Percentiles rank a stretch among this genome's conserved stretches.
phyloP scores from a whole-genome alignment of 2,329 filamentous ascomycete species.

The Tolypocladium ophioglossoides region DNA sequence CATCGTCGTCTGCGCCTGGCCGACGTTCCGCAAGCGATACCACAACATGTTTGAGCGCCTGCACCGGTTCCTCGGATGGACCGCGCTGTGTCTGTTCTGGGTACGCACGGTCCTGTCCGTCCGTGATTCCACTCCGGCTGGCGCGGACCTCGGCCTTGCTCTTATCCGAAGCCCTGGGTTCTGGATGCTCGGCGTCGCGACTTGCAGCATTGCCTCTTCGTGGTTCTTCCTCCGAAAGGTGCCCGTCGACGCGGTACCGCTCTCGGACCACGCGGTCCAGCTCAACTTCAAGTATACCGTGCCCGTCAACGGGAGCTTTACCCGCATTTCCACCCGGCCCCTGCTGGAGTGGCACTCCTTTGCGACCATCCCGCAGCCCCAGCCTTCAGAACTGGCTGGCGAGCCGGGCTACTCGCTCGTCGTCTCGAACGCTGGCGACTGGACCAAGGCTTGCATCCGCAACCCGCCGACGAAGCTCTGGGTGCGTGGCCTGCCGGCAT shows the following conservation, averaged over 20 bases:
- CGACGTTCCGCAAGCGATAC: slow-evolving; percentile 46
- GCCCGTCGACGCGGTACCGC: slow-evolving; percentile 50
- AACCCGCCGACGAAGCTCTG: slow-evolving; percentile 52
- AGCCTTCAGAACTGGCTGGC: slow-evolving; percentile 13
- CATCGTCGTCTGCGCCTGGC: slow-evolving; percentile 55
- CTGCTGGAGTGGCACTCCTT: slow-evolving; percentile 67
- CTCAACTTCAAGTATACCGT: slow-evolving; percentile 58
- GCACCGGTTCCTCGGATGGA: slow-evolving; percentile 68
- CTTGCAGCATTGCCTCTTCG: slow-evolving; percentile 55
- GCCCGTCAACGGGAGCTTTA: slow-evolving; percentile 35
- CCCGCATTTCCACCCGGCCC: slow-evolving; percentile 50
- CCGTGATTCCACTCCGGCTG: slow-evolving; percentile 28
- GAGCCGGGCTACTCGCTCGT: slow-evolving; percentile 52
- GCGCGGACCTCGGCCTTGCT: slow-evolving; percentile 21
- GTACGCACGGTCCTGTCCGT: slow-evolving; percentile 45
- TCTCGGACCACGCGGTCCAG: slow-evolving; percentile 63
- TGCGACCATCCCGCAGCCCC: slow-evolving; percentile 56
- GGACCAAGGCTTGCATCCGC: slow-evolving; percentile 55
- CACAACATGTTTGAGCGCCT: slow-evolving; percentile 62
- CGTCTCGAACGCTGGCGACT: slow-evolving; percentile 65
- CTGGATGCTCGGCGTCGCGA: slow-evolving; percentile 59
- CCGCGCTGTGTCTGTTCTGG: slow-evolving; percentile 55
- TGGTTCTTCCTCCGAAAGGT: slow-evolving; percentile 65
- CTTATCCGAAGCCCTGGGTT: slow-evolving; percentile 34
- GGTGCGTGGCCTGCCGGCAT: slow-evolving; percentile 57